phyloP scores from a whole-genome alignment of 805 yeast species.

The Scheffersomyces coipomensis region DNA sequence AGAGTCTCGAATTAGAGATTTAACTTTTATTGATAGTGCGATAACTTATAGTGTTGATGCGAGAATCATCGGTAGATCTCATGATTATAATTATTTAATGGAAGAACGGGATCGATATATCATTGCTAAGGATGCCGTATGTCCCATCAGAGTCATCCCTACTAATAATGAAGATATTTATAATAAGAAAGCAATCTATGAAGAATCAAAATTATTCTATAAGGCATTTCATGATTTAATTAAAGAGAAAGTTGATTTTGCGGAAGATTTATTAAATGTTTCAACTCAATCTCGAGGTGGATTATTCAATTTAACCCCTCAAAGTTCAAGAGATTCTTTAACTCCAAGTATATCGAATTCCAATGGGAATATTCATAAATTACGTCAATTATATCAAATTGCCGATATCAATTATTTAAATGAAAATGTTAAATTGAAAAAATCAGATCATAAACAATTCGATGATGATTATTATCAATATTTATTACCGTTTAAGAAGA shows the following conservation, averaged over 20 bases:
- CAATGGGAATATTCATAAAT: constrained; percentile 13
- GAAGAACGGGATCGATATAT: constrained; percentile 30
- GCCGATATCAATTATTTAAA: constrained; percentile 11
- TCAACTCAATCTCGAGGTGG: constrained; percentile 8
- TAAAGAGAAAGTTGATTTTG: constrained; percentile 22
- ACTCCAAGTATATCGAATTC: constrained; percentile 4
- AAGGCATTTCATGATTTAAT: constrained; percentile 33
- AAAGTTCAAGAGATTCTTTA: constrained; percentile 15
- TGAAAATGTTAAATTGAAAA: constrained; percentile 3
- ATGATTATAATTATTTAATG: constrained; percentile 24
- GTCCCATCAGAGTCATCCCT: constrained; percentile 38
- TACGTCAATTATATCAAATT: constrained; percentile 31
- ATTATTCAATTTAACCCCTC: constrained; percentile 12
- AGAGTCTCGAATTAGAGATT: constrained; percentile 24
- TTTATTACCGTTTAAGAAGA: constrained; percentile 30
- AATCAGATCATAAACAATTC: constrained; percentile 12
- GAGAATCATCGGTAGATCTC: constrained; percentile 39
- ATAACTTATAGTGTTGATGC: constrained; percentile 37
- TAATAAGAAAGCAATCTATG: constrained; percentile 8
- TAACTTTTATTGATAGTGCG: constrained; percentile 34
- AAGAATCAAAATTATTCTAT: constrained; percentile 24
- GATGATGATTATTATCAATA: constrained; percentile 29
- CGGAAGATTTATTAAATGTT: constrained; percentile 14
- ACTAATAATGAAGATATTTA: constrained; percentile 16
- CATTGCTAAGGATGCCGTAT: constrained; percentile 30